Base-by-base conservation (phyloP, 1,284 basidiomycete species). In the Cutaneotrichosporon sp. region DNA sequence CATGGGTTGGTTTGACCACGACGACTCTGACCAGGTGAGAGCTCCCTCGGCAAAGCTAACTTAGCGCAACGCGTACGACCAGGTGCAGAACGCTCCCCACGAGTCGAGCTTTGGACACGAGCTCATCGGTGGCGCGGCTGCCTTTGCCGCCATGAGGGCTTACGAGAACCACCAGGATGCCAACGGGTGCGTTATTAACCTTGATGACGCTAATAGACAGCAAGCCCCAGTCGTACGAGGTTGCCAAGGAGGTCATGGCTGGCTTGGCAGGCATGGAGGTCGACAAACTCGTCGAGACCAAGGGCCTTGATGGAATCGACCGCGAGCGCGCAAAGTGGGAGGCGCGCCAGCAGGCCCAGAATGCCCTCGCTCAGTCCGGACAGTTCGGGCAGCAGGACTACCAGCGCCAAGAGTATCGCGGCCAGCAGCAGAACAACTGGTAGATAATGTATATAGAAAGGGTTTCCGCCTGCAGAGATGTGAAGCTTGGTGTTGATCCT, bases 221-320 rank as follows among this genome's bases (percentile, higher is more conserved):
- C 60, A 65, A 66, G 61, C 69, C 70, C 22, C 64, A 63, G 46
- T 55, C 38, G 22, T 70, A 59, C 26, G 69, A 67, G 34, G 55
- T 69, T n/a, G 73, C 68, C 56, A 75, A 73, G 63, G 66, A 75
- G 34, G 34, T 75, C 42, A 71, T 73, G 36, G 73, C 72, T 8
- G 72, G 68, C 31, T 58, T 72, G 22, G 73, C 72, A 8, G 72
- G 71, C 26, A 67, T 68, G 26, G 73, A 76, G 65, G 72, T 70
- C 62, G 72, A 73, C 70, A 73, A 74, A 66, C 69, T 75, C 36
- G 64, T 74, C 40, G 72, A 70, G 69, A 73, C 70, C 47, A 70
- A 70, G 65, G 70, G 72, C 47, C 60, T 67, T 42, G 60, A 72
- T 60, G 62, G 40, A 18, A 34, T 70, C 58, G 70, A 72, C 65